These are phyloP conservation scores for Penicillium sp. DNA, from an alignment of 2,329 filamentous ascomycete genomes.

Conservation along the genomic window DNA sequence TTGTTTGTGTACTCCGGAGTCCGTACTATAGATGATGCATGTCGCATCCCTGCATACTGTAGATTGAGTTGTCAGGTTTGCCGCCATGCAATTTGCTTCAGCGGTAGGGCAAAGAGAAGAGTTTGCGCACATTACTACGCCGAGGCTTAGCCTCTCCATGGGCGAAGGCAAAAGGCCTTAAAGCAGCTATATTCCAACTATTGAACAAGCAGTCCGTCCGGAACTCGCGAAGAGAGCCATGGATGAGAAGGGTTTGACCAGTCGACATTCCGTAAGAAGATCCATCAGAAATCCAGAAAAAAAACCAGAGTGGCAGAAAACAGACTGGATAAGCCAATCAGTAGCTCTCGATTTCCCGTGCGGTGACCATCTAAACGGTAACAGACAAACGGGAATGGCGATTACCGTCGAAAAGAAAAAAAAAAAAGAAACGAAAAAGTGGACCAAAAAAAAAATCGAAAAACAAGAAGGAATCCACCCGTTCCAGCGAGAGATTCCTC, in stretches of 20 bases:
- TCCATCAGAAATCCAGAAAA: neutral
- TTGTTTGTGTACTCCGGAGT: neutral
- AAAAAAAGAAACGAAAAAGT: slow-evolving; percentile 11
- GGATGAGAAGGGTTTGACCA: neutral
- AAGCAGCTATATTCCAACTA: neutral
- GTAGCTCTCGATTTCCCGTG: slow-evolving; percentile 21
- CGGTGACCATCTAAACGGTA: neutral
- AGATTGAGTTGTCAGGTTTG: neutral
- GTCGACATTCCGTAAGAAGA: slow-evolving; percentile 1
- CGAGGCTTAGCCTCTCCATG: neutral
- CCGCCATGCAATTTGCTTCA: neutral
- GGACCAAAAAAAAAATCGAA: slow-evolving; percentile 5
- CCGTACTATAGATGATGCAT: slow-evolving; percentile 5
- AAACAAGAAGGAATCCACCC: slow-evolving; percentile 15
- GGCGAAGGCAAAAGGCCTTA: neutral
- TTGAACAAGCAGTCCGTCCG: neutral
- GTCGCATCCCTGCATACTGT: slow-evolving; percentile 1
- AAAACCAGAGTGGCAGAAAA: neutral
- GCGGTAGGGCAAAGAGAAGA: neutral
- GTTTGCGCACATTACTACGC: neutral
- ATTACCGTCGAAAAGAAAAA: neutral
- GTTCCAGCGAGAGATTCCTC: slow-evolving; percentile 19
- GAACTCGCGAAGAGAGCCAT: neutral
- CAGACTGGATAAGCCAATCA: slow-evolving; percentile 26
- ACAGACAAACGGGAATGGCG: slow-evolving; percentile 3